Conservation (phyloP, 2,329 filamentous ascomycete species). For the Colletotrichum nymphaeae region DNA sequence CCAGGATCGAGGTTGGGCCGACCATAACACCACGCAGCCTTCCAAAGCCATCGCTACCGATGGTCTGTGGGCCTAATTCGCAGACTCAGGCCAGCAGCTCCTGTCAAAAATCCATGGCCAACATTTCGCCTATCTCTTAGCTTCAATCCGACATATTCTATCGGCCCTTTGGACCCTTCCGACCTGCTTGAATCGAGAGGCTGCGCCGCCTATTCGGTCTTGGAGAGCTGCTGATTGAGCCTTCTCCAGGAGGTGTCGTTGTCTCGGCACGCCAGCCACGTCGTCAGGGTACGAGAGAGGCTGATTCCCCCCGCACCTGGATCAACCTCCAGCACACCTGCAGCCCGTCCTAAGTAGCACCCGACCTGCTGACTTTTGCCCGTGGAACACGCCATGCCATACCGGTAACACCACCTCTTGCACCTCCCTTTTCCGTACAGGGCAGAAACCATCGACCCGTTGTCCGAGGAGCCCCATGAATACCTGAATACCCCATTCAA, state of each 20-base stretch:
- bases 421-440: background rate
- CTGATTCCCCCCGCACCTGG: conserved; percentile 28
- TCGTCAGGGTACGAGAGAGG: conserved; percentile 16
- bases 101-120: conserved; percentile 4
- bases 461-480: background rate
- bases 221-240: conserved; percentile 5
- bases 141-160: background rate
- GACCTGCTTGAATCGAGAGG: conserved; percentile 16
- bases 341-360: conserved; percentile 2
- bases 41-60: background rate
- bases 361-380: conserved; percentile 19
- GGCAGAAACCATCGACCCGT: background rate
- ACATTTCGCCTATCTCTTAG: conserved; percentile 28
- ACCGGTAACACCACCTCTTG: conserved; percentile 1
- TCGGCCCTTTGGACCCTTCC: background rate
- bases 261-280: conserved; percentile 30
- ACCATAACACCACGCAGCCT: background rate
- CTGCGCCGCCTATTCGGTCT: background rate
- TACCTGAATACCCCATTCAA: background rate
- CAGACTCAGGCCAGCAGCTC: background rate
- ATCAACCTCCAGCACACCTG: conserved; percentile 13
- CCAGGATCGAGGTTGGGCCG: background rate
- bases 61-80: background rate
- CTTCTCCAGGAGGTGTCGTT: conserved; percentile 30
- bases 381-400: conserved; percentile 17